Conservation (phyloP, 257 asterid genomes). For the Petrea volubilis region DNA sequence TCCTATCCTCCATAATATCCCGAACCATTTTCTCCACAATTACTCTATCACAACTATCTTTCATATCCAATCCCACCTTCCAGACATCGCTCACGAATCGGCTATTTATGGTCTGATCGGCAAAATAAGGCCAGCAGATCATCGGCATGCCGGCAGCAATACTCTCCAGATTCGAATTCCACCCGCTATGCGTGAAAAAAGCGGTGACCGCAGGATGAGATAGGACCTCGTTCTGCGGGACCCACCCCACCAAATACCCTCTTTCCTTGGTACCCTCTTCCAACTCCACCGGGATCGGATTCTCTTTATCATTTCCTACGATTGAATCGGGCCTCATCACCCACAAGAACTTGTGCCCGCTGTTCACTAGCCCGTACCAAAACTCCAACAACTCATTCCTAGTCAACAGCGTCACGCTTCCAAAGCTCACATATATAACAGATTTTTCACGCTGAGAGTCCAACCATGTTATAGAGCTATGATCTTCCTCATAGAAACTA, state of each 20-base stretch:
- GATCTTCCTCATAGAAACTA: slow-evolving; percentile 54
- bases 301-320: slow-evolving; percentile 19
- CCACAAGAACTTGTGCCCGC: slow-evolving; percentile 48
- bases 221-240: slow-evolving; percentile 55
- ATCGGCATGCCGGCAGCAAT: slow-evolving; percentile 46
- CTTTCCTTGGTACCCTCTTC: slow-evolving; percentile 31
- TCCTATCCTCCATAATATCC: slow-evolving; percentile 53
- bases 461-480: slow-evolving; percentile 48
- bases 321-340: slow-evolving; percentile 52
- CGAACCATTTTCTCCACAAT: slow-evolving; percentile 48
- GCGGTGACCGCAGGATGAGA: slow-evolving; percentile 40
- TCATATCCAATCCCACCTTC: slow-evolving; percentile 63
- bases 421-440: slow-evolving; percentile 58
- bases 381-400: slow-evolving; percentile 44
- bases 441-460: slow-evolving; percentile 42
- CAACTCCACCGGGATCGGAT: slow-evolving; percentile 31
- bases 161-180: slow-evolving; percentile 58
- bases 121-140: slow-evolving; percentile 59
- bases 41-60: slow-evolving; percentile 49
- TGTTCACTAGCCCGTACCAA: slow-evolving; percentile 56
- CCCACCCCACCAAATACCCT: slow-evolving; percentile 55
- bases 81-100: slow-evolving; percentile 53
- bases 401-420: slow-evolving; percentile 40
- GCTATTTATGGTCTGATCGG: slow-evolving; percentile 53
- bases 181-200: slow-evolving; percentile 54